phyloP scores from a whole-genome alignment of 352 stramenopile species.

The Pythium periplocum region DNA sequence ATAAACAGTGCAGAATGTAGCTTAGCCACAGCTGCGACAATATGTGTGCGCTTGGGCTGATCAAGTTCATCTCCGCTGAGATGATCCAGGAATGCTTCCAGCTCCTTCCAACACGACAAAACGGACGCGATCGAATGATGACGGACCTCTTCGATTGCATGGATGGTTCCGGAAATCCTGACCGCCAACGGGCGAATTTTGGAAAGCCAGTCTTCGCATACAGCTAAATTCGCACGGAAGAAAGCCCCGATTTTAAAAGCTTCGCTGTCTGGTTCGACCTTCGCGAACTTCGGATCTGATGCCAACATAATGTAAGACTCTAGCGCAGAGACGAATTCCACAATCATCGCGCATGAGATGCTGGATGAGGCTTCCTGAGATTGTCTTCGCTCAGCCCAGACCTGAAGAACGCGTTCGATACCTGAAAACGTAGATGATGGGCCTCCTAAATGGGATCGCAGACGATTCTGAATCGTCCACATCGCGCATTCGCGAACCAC shows the following conservation, averaged over 20 bases:
- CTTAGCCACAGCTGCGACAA: not conserved
- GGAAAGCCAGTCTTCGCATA: slow-evolving; percentile 23
- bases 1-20: slow-evolving; percentile 13
- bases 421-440: slow-evolving; percentile 70
- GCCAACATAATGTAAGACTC: slow-evolving; percentile 12
- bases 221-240: slow-evolving; percentile 20
- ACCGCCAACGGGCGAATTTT: slow-evolving; percentile 13
- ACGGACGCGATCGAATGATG: slow-evolving; percentile 11
- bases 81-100: slow-evolving; percentile 8
- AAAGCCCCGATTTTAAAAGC: slow-evolving; percentile 14
- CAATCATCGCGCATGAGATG: slow-evolving; percentile 8
- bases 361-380: slow-evolving; percentile 1
- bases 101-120: slow-evolving; percentile 3
- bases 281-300: slow-evolving; percentile 9
- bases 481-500: slow-evolving; percentile 40
- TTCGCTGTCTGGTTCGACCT: slow-evolving; percentile 15
- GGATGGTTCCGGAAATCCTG: slow-evolving; percentile 5
- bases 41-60: too few relatives aligned
- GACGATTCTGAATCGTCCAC: slow-evolving; percentile 68
- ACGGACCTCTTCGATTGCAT: slow-evolving; percentile 8
- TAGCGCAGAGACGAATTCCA: slow-evolving; percentile 22
- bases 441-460: slow-evolving; percentile 72
- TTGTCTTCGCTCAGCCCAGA: slow-evolving; percentile 13
- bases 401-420: slow-evolving; percentile 61
- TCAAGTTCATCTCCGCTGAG: too few relatives aligned